Conservation (phyloP, 352 stramenopile genomes). For the Elongisporangium prolatum region DNA sequence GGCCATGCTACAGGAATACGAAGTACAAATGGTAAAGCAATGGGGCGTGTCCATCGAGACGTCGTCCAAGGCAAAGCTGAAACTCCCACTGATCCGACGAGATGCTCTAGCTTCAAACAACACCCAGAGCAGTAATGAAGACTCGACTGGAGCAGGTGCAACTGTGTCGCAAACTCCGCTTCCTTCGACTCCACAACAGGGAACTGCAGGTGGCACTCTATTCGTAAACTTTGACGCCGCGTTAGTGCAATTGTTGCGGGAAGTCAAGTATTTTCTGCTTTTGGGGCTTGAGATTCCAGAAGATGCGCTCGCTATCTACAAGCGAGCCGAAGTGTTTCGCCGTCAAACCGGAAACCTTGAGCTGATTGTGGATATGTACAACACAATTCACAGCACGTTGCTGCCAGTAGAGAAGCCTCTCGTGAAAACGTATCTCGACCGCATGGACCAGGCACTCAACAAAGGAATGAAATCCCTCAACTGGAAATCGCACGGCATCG, state of each 20-base stretch:
- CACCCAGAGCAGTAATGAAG: not conserved
- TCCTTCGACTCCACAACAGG: conserved; percentile 2
- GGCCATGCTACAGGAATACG: conserved; percentile 76
- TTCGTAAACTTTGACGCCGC: conserved; percentile 91
- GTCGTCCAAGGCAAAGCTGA: conserved; percentile 82
- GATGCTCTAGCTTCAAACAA: conserved; percentile 15
- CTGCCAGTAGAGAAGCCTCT: conserved; percentile 89
- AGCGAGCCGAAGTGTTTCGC: conserved; percentile 88
- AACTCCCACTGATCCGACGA: conserved; percentile 78
- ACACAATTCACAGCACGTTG: conserved; percentile 83
- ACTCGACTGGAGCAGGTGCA: conserved; percentile 8
- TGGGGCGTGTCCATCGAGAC: conserved; percentile 78
- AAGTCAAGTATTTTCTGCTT: conserved; percentile 94
- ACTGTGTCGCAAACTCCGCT: not conserved
- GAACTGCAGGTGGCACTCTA: conserved; percentile 25
- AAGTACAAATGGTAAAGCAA: conserved; percentile 79
- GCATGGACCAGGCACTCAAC: conserved; percentile 86
- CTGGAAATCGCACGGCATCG: conserved; percentile 92
- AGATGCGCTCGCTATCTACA: conserved; percentile 90
- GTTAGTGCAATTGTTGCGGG: conserved; percentile 86
- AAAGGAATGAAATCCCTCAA: conserved; percentile 90
- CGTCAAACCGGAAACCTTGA: conserved; percentile 90
- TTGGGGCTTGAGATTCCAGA: conserved; percentile 87
- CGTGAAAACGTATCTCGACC: conserved; percentile 84
- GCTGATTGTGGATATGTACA: conserved; percentile 93